These are phyloP conservation scores for Tulasnella sp. DNA, from an alignment of 768 basidiomycete species.

Conservation along the genomic window DNA sequence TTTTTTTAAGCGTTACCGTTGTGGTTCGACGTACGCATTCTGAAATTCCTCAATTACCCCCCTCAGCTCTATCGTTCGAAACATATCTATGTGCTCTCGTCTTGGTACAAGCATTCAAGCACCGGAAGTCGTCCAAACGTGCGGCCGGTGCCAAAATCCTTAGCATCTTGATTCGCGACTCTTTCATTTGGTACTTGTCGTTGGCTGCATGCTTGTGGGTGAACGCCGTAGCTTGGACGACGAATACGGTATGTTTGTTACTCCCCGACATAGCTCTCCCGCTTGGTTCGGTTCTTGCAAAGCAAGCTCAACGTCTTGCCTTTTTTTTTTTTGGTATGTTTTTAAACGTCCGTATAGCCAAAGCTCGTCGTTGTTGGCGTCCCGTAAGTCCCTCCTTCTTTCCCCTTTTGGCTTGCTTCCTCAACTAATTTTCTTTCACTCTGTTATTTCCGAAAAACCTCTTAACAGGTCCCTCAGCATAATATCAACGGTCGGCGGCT, in stretches of 20 bases:
- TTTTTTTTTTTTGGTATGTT: no score
- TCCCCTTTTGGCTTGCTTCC: no score
- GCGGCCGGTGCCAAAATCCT: neutral
- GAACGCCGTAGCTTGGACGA: neutral
- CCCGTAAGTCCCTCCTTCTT: neutral
- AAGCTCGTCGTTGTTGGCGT: neutral
- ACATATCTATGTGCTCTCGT: neutral
- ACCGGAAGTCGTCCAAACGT: neutral
- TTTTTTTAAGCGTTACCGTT: no score
- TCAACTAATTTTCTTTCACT: no score
- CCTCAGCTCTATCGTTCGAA: neutral
- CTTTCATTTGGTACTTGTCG: neutral
- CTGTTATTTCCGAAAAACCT: no score
- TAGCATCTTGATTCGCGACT: neutral
- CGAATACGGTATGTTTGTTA: neutral
- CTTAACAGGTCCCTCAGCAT: neutral
- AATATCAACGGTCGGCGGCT: neutral
- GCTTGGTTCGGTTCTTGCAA: no score
- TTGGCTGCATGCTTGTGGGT: neutral
- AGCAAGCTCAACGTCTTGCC: no score
- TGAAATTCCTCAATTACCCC: neutral
- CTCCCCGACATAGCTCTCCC: no score
- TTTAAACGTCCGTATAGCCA: neutral
- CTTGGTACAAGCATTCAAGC: neutral
- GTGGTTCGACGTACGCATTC: no score